These are phyloP conservation scores for Nakataea oryzae DNA, from an alignment of 2,329 filamentous ascomycete species.

Conservation along the genomic window DNA sequence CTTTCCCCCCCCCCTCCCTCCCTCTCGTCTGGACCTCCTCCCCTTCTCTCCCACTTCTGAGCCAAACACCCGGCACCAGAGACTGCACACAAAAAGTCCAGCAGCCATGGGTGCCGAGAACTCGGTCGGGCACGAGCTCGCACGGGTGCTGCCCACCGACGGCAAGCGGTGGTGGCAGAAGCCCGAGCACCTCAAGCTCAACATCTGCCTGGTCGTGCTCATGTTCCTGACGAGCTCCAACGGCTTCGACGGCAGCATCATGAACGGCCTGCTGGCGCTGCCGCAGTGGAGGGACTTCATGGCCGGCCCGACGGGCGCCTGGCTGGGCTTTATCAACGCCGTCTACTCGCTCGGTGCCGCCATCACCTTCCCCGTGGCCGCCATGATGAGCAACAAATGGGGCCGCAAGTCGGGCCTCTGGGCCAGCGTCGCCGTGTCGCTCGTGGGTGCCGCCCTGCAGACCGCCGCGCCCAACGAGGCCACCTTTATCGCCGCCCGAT, in stretches of 20 bases:
- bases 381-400: constrained; percentile 14
- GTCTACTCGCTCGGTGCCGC: constrained; percentile 17
- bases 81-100: too few species aligned
- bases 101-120: background rate
- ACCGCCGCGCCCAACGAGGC: constrained; percentile 13
- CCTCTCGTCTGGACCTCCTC: too few species aligned
- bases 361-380: constrained; percentile 15
- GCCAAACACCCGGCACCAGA: too few species aligned
- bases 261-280: constrained; percentile 28
- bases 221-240: constrained; percentile 2
- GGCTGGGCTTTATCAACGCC: constrained; percentile 21
- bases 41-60: too few species aligned
- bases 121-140: constrained; percentile 3
- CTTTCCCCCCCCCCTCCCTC: too few species aligned
- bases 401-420: constrained; percentile 28
- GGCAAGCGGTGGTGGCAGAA: background rate
- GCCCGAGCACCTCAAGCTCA: constrained; percentile 1
- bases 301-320: constrained; percentile 21
- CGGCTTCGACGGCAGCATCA: constrained; percentile 14
- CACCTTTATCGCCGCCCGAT: constrained; percentile 18
- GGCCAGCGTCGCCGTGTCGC: constrained; percentile 19
- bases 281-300: constrained; percentile 26
- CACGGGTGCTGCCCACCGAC: background rate
- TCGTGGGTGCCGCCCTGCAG: constrained; percentile 21
- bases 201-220: background rate